These are phyloP conservation scores for Phylloporus sp. DNA, from an alignment of 768 basidiomycete genomes.

Conservation along the genomic window DNA sequence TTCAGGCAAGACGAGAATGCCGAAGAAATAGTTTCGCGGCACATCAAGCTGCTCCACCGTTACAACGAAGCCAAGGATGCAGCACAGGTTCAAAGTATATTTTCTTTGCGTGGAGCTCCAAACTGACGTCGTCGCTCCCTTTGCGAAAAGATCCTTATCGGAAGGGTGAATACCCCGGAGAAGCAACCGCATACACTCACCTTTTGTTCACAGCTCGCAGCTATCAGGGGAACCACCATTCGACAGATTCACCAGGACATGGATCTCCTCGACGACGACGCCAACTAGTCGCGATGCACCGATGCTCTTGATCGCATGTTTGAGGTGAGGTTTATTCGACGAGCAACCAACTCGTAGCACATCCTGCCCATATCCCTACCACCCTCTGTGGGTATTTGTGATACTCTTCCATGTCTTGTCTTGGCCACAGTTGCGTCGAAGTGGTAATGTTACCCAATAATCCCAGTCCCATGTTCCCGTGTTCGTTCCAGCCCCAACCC, in stretches of 20 bases:
- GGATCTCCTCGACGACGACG: slow-evolving; percentile 58
- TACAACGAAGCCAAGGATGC: slow-evolving; percentile 86
- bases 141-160: slow-evolving; percentile 65
- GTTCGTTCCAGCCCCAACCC: slow-evolving; percentile 99
- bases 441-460: slow-evolving; percentile 46
- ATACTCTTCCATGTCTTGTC: slow-evolving; percentile 6
- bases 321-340: slow-evolving; percentile 20
- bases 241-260: slow-evolving; percentile 70
- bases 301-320: too few relatives aligned
- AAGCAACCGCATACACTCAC: slow-evolving; percentile 9
- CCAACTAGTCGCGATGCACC: slow-evolving; percentile 16
- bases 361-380: slow-evolving; percentile 26
- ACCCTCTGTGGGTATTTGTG: slow-evolving; percentile 12
- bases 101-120: neutral
- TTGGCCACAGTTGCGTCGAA: slow-evolving; percentile 55
- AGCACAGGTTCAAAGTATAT: slow-evolving; percentile 48
- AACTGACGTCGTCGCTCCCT: slow-evolving; percentile 1
- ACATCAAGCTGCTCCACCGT: slow-evolving; percentile 66
- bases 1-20: slow-evolving; percentile 43
- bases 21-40: slow-evolving; percentile 54
- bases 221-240: slow-evolving; percentile 62
- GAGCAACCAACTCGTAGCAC: slow-evolving; percentile 32
- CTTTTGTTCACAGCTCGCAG: slow-evolving; percentile 53
- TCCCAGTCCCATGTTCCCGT: slow-evolving; percentile 83
- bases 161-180: slow-evolving; percentile 46